Conservation (phyloP, 257 asterid genomes). For the Solanum corneliomulleri region DNA sequence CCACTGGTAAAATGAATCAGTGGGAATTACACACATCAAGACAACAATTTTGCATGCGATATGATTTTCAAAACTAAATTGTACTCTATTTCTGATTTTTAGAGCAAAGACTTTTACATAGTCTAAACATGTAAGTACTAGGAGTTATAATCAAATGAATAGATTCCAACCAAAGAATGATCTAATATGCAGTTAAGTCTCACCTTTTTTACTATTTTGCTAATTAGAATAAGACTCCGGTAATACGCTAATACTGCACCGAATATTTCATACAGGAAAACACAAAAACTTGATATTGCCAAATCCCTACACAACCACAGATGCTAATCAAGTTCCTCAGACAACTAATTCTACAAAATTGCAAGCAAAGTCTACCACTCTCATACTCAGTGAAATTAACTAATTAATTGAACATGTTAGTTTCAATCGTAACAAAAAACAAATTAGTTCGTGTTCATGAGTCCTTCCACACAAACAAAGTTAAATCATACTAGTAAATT, state of each 20-base stretch:
- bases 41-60: background rate
- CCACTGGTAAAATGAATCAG: background rate
- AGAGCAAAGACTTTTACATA: background rate
- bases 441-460: background rate
- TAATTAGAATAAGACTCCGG: background rate
- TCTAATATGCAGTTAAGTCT: background rate
- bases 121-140: background rate
- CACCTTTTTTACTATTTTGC: background rate
- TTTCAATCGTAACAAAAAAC: background rate
- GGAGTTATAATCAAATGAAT: background rate
- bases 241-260: background rate
- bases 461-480: background rate
- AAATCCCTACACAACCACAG: background rate
- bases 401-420: background rate
- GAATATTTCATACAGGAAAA: background rate
- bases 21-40: background rate
- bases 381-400: background rate
- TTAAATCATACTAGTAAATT: background rate
- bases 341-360: background rate
- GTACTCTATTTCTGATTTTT: background rate
- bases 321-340: background rate
- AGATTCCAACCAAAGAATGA: background rate
- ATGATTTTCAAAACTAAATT: background rate
- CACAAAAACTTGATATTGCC: background rate
- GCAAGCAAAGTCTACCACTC: background rate